These are phyloP conservation scores for Trichoderma cornu-damae DNA, from an alignment of 2,329 filamentous ascomycete genomes.

Conservation along the genomic window DNA sequence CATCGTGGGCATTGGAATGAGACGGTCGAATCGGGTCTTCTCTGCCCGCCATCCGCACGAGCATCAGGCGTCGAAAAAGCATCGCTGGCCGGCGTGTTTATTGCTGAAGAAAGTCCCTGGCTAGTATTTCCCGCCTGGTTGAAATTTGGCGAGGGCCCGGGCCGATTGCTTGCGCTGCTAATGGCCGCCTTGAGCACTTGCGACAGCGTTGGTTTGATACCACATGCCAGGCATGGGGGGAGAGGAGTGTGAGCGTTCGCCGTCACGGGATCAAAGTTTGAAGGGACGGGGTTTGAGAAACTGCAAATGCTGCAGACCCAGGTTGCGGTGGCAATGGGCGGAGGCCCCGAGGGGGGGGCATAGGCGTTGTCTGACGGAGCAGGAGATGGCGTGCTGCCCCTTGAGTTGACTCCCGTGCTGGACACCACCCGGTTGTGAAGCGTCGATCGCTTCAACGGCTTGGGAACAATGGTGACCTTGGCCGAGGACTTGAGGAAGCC, in stretches of 20 bases:
- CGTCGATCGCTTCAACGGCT: constrained; percentile 63
- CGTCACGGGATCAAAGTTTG: constrained; percentile 83
- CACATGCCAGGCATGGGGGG: constrained; percentile 85
- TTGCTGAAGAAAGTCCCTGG: not conserved
- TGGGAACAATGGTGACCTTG: constrained; percentile 85
- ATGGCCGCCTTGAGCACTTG: constrained; percentile 85
- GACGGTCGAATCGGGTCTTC: constrained; percentile 24
- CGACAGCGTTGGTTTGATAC: constrained; percentile 82
- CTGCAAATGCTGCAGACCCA: constrained; percentile 97
- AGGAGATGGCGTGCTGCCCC: constrained; percentile 45
- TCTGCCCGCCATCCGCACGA: not conserved
- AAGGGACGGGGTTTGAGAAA: constrained; percentile 86
- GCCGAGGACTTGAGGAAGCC: constrained; percentile 92
- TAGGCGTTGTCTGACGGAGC: constrained; percentile 41
- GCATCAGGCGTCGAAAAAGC: not conserved
- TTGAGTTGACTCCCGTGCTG: constrained; percentile 41
- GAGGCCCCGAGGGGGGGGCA: constrained; percentile 36
- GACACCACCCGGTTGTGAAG: constrained; percentile 51
- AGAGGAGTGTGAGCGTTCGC: constrained; percentile 74
- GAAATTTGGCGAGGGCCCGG: constrained; percentile 19
- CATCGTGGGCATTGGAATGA: constrained; percentile 73
- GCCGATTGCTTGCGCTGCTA: constrained; percentile 59
- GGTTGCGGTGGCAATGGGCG: constrained; percentile 59
- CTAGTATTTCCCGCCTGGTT: not conserved
- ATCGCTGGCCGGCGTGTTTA: not conserved